Base-by-base conservation (phyloP, 169 alveolate genomes). In the Cryptosporidium andersoni region DNA sequence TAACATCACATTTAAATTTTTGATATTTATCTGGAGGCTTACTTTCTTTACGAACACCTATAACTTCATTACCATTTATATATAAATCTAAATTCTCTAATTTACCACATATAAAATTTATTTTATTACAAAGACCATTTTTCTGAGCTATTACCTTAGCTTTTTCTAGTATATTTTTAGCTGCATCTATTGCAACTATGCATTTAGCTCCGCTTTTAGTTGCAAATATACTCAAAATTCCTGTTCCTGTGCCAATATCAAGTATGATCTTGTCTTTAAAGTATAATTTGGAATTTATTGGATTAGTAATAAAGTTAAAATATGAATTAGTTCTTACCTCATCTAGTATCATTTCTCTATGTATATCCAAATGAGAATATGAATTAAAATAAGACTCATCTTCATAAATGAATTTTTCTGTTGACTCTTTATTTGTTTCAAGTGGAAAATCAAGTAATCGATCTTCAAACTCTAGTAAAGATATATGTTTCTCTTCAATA, bases 321-420 rank as follows among this genome's bases (percentile, higher is more conserved):
- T 96, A 97, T n/a, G 97, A 90, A 65, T 89, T 89, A 11, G 99
- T 97, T 68, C 98, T 88, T 16, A 90, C 90, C 51, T 66, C 89
- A 89, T 96, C 99, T 80, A 94, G 91, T 3, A 95, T 91, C 98
- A 96, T 95, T 80, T 96, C 97, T 90, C 96, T 95, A 91, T 93
- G 98, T 64, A 94, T 94, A 16, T 93, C 92, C 80, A 93, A 92
- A 62, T 91, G 89, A 47, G 96, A 91, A 88, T 97, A 97, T 45
- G 97, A 93, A 60, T 92, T 94, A 88, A 95, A 97, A 82, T 97
- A 97, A 66, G 64, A 80, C 6, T 64, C 85, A 55, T 91, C 95
- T 63, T 89, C 68, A 37, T 36, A 42, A 3, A 37, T 64, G 2
- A 11, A 39, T 80, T 49, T 55, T 14, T 7, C 49, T 11, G 34